phyloP scores from a whole-genome alignment of 176 grass and related monocot species.

The Ensete glaucum region DNA sequence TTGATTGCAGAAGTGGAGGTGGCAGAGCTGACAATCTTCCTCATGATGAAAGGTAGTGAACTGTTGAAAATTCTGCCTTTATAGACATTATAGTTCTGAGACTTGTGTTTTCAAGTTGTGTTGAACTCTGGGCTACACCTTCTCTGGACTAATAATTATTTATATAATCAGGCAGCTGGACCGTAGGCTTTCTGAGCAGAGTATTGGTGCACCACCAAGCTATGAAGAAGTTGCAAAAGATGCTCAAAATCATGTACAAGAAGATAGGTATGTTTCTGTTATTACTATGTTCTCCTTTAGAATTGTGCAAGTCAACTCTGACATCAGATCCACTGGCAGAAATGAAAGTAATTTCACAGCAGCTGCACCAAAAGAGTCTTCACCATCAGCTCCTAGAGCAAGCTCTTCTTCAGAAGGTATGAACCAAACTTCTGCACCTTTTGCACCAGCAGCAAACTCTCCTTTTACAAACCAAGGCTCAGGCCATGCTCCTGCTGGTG shows the following conservation, averaged over 20 bases:
- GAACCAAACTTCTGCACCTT: constrained; percentile 27
- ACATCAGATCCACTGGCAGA: constrained; percentile 35
- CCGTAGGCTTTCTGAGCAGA: constrained; percentile 59
- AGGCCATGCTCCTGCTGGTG: constrained; percentile 21
- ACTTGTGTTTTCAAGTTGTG: too few relatives aligned
- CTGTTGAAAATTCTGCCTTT: constrained; percentile 4
- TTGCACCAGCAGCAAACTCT: constrained; percentile 24
- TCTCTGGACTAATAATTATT: background rate
- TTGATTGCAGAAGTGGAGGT: constrained; percentile 47
- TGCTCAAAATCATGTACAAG: constrained; percentile 34
- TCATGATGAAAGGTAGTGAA: constrained; percentile 63
- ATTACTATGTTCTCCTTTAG: constrained; percentile 4
- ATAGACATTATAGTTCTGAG: constrained; percentile 11
- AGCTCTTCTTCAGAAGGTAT: constrained; percentile 3
- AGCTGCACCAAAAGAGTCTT: background rate
- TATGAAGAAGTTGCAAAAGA: constrained; percentile 68
- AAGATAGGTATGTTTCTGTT: constrained; percentile 38
- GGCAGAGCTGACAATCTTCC: constrained; percentile 47
- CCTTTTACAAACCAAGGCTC: constrained; percentile 11
- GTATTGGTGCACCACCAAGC: constrained; percentile 61
- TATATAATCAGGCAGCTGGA: constrained; percentile 45
- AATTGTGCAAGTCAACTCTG: constrained; percentile 11
- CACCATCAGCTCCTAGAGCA: constrained; percentile 17
- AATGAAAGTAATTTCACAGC: constrained; percentile 49
- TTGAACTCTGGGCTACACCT: background rate